Percentiles rank a stretch among this genome's conserved stretches.
Evolutionary conservation across 176 grass and related monocot species (phyloP).

Genomic region (Bolboschoenus planiculmis): DNA sequence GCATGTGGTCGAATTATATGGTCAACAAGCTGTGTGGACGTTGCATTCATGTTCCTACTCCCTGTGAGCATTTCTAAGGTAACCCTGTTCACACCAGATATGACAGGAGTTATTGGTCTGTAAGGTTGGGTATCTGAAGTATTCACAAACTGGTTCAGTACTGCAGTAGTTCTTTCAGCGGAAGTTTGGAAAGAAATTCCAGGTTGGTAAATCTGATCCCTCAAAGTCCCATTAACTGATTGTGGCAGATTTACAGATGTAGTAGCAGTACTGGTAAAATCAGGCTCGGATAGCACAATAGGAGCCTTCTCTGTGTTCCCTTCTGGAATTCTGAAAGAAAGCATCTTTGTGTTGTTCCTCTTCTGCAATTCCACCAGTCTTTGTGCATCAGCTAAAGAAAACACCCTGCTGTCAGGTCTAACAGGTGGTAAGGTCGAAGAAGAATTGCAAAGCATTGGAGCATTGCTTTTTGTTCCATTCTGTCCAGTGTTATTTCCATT

Average conservation of each 20-base stretch:
- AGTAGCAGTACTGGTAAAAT: background rate
- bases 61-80: background rate
- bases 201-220: background rate
- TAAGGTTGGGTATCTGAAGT: background rate
- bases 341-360: slow-evolving; percentile 5
- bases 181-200: slow-evolving; percentile 5
- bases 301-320: slow-evolving; percentile 21
- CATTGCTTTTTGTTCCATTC: slow-evolving; percentile 2
- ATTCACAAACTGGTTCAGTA: background rate
- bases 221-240: background rate
- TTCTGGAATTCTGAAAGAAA: slow-evolving; percentile 15
- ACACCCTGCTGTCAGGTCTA: background rate
- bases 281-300: slow-evolving; percentile 17
- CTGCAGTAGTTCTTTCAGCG: background rate
- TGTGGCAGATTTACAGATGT: background rate
- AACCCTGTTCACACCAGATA: background rate
- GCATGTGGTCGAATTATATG: slow-evolving; percentile 8
- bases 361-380: slow-evolving; percentile 22
- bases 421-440: slow-evolving; percentile 14
- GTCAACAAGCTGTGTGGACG: slow-evolving; percentile 12
- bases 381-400: slow-evolving; percentile 38
- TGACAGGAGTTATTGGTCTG: background rate
- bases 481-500: slow-evolving; percentile 22
- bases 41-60: slow-evolving; percentile 8
- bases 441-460: background rate